Conservation (phyloP, 768 basidiomycete genomes). For the Pulveroboletus ravenelii region DNA sequence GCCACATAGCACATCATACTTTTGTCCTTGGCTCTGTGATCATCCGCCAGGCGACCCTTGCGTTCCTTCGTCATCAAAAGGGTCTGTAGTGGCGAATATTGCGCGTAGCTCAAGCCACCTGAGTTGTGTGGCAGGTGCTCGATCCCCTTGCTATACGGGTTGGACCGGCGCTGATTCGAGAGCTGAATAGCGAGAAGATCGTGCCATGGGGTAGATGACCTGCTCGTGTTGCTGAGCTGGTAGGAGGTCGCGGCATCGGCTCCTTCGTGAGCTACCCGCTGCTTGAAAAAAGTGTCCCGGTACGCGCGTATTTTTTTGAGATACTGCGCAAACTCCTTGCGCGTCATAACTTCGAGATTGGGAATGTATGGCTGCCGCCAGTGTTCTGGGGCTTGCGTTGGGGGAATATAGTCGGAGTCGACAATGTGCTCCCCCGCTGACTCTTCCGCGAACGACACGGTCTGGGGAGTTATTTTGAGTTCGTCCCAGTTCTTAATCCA, state of each 20-base stretch:
- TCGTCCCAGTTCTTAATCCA: slow-evolving; percentile 68
- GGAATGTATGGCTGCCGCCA: slow-evolving; percentile 33
- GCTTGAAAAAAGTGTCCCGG: slow-evolving; percentile 54
- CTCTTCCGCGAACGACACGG: slow-evolving; percentile 9
- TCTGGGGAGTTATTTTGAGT: slow-evolving; percentile 30
- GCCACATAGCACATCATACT: slow-evolving; percentile 20
- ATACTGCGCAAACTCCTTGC: slow-evolving; percentile 53
- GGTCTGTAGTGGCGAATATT: slow-evolving; percentile 50
- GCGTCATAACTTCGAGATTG: slow-evolving; percentile 60
- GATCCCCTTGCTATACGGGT: slow-evolving; percentile 36
- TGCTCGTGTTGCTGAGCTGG: slow-evolving; percentile 23
- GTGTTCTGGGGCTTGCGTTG: slow-evolving; percentile 9
- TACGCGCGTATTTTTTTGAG: slow-evolving; percentile 51
- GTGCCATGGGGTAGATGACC: slow-evolving; percentile 22
- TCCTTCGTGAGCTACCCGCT: slow-evolving; percentile 16
- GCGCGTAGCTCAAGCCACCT: slow-evolving; percentile 60
- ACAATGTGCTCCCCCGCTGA: slow-evolving; percentile 17
- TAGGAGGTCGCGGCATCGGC: slow-evolving; percentile 22
- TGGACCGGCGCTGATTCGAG: slow-evolving; percentile 21
- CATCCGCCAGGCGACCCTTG: slow-evolving; percentile 55
- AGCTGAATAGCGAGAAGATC: slow-evolving; percentile 19
- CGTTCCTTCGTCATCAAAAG: slow-evolving; percentile 46
- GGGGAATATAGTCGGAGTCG: slow-evolving; percentile 26
- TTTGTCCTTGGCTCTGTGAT: slow-evolving; percentile 11
- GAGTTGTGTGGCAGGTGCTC: slow-evolving; percentile 61